These are phyloP conservation scores for Rhynchospora tenuis DNA, from an alignment of 176 grass and related monocot genomes.

Conservation along the genomic window DNA sequence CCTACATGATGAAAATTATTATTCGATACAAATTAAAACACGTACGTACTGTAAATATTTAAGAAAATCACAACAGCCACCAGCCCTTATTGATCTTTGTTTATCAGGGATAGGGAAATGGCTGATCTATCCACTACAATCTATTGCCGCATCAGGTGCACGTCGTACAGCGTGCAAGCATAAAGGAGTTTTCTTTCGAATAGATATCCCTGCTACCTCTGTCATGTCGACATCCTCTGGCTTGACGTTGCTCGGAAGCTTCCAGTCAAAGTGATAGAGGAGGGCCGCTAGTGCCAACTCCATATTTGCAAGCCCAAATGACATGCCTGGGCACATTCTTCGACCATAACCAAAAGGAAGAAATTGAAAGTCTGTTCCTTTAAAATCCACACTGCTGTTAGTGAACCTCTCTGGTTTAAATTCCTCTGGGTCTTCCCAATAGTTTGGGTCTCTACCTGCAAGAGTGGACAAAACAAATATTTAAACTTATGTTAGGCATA, in stretches of 20 bases:
- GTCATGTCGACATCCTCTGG: neutral
- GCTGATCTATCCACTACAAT: too few relatives aligned
- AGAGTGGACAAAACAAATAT: too few relatives aligned
- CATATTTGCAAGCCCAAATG: neutral
- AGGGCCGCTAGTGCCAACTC: neutral
- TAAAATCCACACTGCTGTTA: neutral
- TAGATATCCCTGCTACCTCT: neutral
- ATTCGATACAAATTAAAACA: too few relatives aligned
- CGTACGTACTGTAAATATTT: too few relatives aligned
- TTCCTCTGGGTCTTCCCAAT: too few relatives aligned
- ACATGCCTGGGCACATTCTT: neutral
- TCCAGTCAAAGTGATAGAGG: conserved; percentile 5
- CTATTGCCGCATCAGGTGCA: too few relatives aligned
- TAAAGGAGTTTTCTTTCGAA: too few relatives aligned
- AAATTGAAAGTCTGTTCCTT: neutral
- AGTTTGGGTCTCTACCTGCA: neutral
- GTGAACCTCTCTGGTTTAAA: neutral
- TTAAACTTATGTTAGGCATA: too few relatives aligned
- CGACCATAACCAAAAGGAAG: neutral
- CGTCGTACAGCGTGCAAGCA: neutral
- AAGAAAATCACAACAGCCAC: too few relatives aligned
- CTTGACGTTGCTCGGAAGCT: neutral
- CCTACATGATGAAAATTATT: too few relatives aligned
- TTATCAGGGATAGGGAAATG: too few relatives aligned
- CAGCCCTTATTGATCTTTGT: too few relatives aligned